These are phyloP conservation scores for Croton laevigatus DNA, from an alignment of 441 rosid genomes.

Conservation along the genomic window DNA sequence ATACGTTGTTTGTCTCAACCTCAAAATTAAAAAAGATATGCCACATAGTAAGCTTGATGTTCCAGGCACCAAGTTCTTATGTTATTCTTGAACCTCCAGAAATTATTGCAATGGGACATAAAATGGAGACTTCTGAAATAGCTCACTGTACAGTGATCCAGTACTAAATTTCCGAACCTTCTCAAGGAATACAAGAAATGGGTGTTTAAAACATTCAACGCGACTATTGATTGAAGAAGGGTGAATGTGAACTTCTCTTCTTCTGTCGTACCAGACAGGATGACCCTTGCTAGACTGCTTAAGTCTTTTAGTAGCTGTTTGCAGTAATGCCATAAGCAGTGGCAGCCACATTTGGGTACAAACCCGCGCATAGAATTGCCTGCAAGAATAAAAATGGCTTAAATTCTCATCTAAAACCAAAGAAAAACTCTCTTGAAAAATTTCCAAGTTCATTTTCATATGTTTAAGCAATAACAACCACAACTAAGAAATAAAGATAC, in stretches of 20 bases:
- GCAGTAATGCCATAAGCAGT: slow-evolving; percentile 64
- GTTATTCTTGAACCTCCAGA: too few relatives aligned
- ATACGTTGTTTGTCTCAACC: slow-evolving; percentile 87
- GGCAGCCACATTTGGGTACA: slow-evolving; percentile 91
- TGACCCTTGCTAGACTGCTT: slow-evolving; percentile 37
- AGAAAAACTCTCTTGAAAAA: slow-evolving; percentile 6
- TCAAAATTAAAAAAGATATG: slow-evolving; percentile 29
- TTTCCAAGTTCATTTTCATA: neutral
- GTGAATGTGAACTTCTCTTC: slow-evolving; percentile 83
- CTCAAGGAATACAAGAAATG: slow-evolving; percentile 84
- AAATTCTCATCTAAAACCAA: slow-evolving; percentile 18
- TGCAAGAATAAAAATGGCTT: slow-evolving; percentile 44
- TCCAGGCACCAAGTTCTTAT: too few relatives aligned
- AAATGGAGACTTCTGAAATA: neutral
- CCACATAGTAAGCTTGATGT: neutral
- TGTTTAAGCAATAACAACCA: neutral
- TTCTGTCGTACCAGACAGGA: slow-evolving; percentile 80
- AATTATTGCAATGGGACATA: too few relatives aligned
- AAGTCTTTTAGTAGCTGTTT: slow-evolving; percentile 52
- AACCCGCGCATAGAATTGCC: slow-evolving; percentile 89
- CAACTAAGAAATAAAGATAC: neutral
- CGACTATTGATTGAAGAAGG: slow-evolving; percentile 70
- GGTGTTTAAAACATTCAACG: slow-evolving; percentile 60
- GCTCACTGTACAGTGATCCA: neutral
- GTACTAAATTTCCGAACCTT: slow-evolving; percentile 47